These are phyloP conservation scores for Lycium ferocissimum DNA, from an alignment of 257 asterid species.

Conservation along the genomic window DNA sequence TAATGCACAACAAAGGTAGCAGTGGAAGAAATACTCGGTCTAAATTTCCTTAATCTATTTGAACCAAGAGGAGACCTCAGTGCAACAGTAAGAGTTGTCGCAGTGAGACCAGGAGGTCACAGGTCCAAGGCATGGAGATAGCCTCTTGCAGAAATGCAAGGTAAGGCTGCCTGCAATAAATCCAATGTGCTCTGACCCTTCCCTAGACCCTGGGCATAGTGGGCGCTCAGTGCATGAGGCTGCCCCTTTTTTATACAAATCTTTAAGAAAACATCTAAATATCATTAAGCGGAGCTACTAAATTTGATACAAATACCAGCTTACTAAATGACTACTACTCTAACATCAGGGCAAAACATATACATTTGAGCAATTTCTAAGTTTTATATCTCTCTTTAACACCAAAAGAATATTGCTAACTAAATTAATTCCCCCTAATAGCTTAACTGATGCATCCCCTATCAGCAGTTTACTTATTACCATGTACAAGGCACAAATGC, in stretches of 20 bases:
- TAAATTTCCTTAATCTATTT: too few species aligned
- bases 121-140: neutral
- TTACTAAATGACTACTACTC: neutral
- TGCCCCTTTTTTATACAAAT: neutral
- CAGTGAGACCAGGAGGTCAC: neutral
- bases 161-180: neutral
- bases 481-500: neutral
- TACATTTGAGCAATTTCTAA: neutral
- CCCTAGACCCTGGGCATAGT: neutral
- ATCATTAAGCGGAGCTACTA: constrained; percentile 8
- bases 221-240: neutral
- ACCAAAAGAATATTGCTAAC: neutral
- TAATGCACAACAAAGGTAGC: too few species aligned
- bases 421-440: neutral
- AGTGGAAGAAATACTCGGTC: too few species aligned
- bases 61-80: too few species aligned
- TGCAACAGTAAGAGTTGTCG: too few species aligned
- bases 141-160: neutral
- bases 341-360: neutral
- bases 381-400: neutral
- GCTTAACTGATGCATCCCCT: neutral
- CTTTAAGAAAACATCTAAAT: neutral
- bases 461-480: neutral
- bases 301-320: neutral
- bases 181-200: neutral